phyloP scores from a whole-genome alignment of 306 rosid genomes.

The Medicago lupulina region DNA sequence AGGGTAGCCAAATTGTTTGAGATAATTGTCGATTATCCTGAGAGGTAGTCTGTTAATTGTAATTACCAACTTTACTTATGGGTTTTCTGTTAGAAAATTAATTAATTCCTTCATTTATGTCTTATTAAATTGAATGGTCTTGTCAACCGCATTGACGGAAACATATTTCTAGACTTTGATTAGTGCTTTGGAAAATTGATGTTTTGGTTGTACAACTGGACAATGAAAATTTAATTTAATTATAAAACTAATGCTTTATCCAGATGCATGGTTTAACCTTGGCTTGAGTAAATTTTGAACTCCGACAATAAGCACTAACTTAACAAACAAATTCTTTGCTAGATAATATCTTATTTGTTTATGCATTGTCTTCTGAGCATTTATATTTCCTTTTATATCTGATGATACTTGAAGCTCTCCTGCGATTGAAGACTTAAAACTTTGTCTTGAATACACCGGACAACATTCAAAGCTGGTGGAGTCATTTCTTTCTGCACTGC shows the following conservation, averaged over 20 bases:
- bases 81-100: conserved; percentile 27
- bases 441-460: conserved; percentile 93
- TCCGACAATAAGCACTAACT: conserved; percentile 9
- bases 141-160: conserved; percentile 21
- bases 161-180: conserved; percentile 11
- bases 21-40: conserved; percentile 95
- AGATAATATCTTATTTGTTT: conserved; percentile 32
- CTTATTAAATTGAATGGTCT: conserved; percentile 21
- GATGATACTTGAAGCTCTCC: conserved; percentile 68
- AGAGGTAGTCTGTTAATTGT: conserved; percentile 62
- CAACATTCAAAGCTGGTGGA: conserved; percentile 96
- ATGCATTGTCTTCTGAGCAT: conserved; percentile 32
- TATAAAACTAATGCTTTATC: conserved; percentile 26
- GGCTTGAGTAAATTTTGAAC: conserved; percentile 25
- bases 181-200: conserved; percentile 1
- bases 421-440: conserved; percentile 89
- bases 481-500: conserved; percentile 88
- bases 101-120: conserved; percentile 12
- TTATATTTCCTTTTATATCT: conserved; percentile 38
- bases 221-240: conserved; percentile 15
- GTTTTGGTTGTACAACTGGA: conserved; percentile 26
- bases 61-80: conserved; percentile 14
- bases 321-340: conserved; percentile 27
- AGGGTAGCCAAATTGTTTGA: conserved; percentile 90
- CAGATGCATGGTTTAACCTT: conserved; percentile 30